These are phyloP conservation scores for Dittrichia graveolens DNA, from an alignment of 129 eudicot species.

Conservation along the genomic window DNA sequence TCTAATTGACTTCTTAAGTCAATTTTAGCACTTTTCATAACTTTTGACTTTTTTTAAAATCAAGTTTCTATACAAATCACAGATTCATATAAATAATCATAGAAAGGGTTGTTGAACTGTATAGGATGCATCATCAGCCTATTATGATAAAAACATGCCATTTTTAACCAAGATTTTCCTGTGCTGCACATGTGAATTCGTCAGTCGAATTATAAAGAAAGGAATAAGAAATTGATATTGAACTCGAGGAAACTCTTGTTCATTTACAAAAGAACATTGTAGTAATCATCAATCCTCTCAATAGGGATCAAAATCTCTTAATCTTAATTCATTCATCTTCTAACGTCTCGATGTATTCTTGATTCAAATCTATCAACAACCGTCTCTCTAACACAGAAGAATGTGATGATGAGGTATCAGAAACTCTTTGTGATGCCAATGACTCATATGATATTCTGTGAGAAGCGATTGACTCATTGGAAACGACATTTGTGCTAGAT, in stretches of 20 bases:
- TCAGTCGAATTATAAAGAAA: conserved; percentile 29
- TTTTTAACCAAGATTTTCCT: conserved; percentile 11
- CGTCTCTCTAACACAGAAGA: conserved; percentile 29
- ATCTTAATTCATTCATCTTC: conserved; percentile 35
- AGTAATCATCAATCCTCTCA: neutral
- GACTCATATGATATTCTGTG: conserved; percentile 27
- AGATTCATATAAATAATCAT: too few relatives aligned
- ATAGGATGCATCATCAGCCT: too few relatives aligned
- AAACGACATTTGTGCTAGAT: conserved; percentile 28
- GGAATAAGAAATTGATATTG: conserved; percentile 31
- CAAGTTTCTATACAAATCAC: too few relatives aligned
- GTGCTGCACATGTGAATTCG: conserved; percentile 32
- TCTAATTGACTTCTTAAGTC: too few relatives aligned
- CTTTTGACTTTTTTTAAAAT: too few relatives aligned
- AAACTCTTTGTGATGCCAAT: conserved; percentile 26
- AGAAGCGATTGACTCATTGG: conserved; percentile 33
- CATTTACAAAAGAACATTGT: conserved; percentile 32
- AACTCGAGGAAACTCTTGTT: conserved; percentile 29
- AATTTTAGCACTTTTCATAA: too few relatives aligned
- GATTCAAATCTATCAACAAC: conserved; percentile 36
- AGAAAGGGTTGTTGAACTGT: too few relatives aligned
- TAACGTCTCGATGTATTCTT: conserved; percentile 29
- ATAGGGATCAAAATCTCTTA: conserved; percentile 12
- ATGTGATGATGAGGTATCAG: conserved; percentile 31
- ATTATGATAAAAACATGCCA: conserved; percentile 20